Evolutionary conservation across 495 filamentous ascomycete genomes (phyloP).

Genomic region (Hypoxylon rickii): DNA sequence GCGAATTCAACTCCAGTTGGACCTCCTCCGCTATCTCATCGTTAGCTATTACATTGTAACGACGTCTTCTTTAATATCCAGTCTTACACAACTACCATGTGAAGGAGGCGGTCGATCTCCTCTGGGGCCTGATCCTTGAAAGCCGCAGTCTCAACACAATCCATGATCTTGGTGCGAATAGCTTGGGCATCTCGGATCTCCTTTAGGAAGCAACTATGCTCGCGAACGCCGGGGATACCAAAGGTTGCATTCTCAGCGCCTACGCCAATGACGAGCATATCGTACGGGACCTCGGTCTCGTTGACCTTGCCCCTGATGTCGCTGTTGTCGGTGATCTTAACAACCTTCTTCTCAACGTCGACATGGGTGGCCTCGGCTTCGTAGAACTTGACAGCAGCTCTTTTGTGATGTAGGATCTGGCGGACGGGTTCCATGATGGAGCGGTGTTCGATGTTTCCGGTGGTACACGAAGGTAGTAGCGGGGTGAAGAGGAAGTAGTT

Average conservation of each 20-base stretch:
- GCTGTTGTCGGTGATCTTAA: constrained; percentile 88
- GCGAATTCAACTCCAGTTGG: constrained; percentile 98
- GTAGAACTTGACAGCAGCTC: constrained; percentile 89
- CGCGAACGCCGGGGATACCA: constrained; percentile 91
- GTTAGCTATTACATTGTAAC: too few species aligned
- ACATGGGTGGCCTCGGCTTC: constrained; percentile 98
- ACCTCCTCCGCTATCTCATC: constrained; percentile 91
- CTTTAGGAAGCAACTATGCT: constrained; percentile 97
- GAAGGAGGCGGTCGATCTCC: constrained; percentile 90
- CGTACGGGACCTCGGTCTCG: constrained; percentile 90
- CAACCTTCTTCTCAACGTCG: constrained; percentile 86
- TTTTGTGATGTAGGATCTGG: constrained; percentile 91
- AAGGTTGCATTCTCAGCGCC: constrained; percentile 99
- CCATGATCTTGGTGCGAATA: constrained; percentile 98
- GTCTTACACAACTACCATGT: constrained; percentile 99
- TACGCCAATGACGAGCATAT: constrained; percentile 97
- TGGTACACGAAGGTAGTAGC: constrained; percentile 94
- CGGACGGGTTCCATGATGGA: constrained; percentile 99
- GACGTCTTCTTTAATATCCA: too few species aligned
- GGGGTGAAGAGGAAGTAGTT: constrained; percentile 99
- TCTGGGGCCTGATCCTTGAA: constrained; percentile 96
- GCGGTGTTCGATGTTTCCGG: constrained; percentile 95
- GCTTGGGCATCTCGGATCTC: constrained; percentile 94
- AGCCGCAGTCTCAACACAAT: constrained; percentile 96
- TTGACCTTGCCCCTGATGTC: constrained; percentile 85